These are phyloP conservation scores for Phyllosticta citriasiana DNA, from an alignment of 2,329 filamentous ascomycete species.

Conservation along the genomic window DNA sequence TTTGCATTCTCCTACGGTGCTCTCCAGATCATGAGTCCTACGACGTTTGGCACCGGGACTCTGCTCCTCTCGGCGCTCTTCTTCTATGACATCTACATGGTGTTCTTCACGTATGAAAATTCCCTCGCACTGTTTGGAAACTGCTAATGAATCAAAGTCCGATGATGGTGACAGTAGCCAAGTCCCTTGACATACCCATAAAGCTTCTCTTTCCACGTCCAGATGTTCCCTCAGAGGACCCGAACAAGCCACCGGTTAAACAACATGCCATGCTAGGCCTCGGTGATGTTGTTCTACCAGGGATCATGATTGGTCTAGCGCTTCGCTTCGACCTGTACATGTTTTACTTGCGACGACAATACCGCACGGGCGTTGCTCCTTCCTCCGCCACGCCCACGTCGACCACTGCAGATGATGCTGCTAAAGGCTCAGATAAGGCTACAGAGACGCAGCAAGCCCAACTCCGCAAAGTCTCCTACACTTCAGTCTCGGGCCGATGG, in stretches of 20 bases:
- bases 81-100: slow-evolving; percentile 90
- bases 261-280: slow-evolving; percentile 69
- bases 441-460: slow-evolving; percentile 4
- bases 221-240: slow-evolving; percentile 34
- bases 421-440: neutral
- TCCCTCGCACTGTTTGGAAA: neutral
- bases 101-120: slow-evolving; percentile 63
- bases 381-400: neutral
- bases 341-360: slow-evolving; percentile 63
- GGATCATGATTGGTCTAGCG: slow-evolving; percentile 79
- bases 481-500: slow-evolving; percentile 58
- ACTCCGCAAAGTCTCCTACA: slow-evolving; percentile 32
- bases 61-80: slow-evolving; percentile 72
- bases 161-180: slow-evolving; percentile 81
- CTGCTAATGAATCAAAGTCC: slow-evolving; percentile 39
- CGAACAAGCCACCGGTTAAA: slow-evolving; percentile 24
- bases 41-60: slow-evolving; percentile 73
- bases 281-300: slow-evolving; percentile 88
- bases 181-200: slow-evolving; percentile 80
- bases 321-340: slow-evolving; percentile 86
- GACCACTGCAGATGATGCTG: slow-evolving; percentile 2
- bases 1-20: slow-evolving; percentile 79
- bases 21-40: slow-evolving; percentile 76
- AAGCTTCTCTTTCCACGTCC: slow-evolving; percentile 79
- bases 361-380: slow-evolving; percentile 17